Percentiles rank a stretch among this genome's conserved stretches.
phyloP scores from a whole-genome alignment of 257 asterid species.

The Linaria vulgaris region DNA sequence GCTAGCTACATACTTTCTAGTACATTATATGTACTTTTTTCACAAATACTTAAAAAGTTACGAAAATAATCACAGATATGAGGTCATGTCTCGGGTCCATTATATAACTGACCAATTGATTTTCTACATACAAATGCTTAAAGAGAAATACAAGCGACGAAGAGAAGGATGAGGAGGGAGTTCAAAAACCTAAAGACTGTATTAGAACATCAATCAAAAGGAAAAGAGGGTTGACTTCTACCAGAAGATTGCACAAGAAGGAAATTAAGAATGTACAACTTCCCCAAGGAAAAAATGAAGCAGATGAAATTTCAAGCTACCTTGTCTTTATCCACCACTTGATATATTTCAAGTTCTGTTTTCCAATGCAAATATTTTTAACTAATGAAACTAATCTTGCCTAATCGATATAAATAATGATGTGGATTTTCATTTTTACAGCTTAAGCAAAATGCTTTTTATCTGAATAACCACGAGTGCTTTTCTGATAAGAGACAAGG shows the following conservation, averaged over 20 bases:
- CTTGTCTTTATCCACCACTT: constrained; percentile 6
- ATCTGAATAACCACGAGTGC: constrained; percentile 1
- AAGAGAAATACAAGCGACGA: neutral
- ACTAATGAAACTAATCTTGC: neutral
- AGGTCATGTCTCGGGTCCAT: too few relatives aligned
- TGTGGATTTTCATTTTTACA: neutral
- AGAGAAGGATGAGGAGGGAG: neutral
- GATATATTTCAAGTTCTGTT: neutral
- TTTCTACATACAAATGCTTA: neutral
- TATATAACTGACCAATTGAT: neutral
- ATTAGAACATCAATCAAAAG: neutral
- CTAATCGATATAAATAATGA: neutral
- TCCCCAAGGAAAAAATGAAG: neutral
- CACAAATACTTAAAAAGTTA: neutral
- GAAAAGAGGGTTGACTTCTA: neutral
- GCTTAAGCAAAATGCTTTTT: neutral
- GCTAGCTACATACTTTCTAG: too few relatives aligned
- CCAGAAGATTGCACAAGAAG: neutral
- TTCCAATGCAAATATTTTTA: constrained; percentile 2
- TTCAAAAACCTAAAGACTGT: neutral
- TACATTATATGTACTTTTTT: neutral
- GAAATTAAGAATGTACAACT: neutral
- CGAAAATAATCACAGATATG: neutral
- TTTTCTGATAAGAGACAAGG: constrained; percentile 9
- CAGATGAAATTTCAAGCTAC: constrained; percentile 13